Base-by-base conservation (phyloP, 768 basidiomycete species). In the Crassisporium funariophilum region DNA sequence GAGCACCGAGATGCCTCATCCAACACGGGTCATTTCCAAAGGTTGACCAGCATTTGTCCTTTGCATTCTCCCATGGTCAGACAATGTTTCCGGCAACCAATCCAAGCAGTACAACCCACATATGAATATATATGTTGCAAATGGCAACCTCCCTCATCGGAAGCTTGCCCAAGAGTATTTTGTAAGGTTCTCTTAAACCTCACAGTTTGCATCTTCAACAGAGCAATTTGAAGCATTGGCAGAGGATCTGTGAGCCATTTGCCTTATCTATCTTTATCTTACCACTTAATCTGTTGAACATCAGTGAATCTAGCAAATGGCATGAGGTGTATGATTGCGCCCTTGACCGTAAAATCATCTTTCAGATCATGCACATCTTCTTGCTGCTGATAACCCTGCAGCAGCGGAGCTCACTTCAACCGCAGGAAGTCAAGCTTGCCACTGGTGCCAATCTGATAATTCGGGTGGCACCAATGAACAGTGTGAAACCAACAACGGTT, bases 81-180 rank as follows among this genome's bases (percentile, higher is more conserved):
- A 68, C 39, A 63, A 71, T 54, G 66, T 68, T 3, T 68, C 64
- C 1, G 69, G 68, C 22, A 61, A 68, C 54, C 46, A 36, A 13
- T 62, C 47, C 50, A 72, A 72, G 50, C 65, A 69, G 38, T 71
- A 62, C 44, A 70, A 72, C 37, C 40, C 59, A 1, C 69, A 71
- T 44, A 63, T 47, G 9, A 71, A 72, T 41, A 40, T 68, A 2
- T 72, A 68, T 35, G 37, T 66, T 3, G 46, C 52, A n/a, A 65
- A 67, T 45, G 33, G 46, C 0, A 65, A 56, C 41, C 15, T 70
- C 0, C 66, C 70, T 2, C 58, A 64, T n/a, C 47, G 38, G 0
- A 40, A 46, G 5, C 47, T 61, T 0, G 12, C 49, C 1, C 70
- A 70, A 40, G 66, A 71, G 43, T 69, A 62, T 41, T 64, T 64